phyloP scores from a whole-genome alignment of 139 green algal genomes.

The Tetratostichococcus sp. region DNA sequence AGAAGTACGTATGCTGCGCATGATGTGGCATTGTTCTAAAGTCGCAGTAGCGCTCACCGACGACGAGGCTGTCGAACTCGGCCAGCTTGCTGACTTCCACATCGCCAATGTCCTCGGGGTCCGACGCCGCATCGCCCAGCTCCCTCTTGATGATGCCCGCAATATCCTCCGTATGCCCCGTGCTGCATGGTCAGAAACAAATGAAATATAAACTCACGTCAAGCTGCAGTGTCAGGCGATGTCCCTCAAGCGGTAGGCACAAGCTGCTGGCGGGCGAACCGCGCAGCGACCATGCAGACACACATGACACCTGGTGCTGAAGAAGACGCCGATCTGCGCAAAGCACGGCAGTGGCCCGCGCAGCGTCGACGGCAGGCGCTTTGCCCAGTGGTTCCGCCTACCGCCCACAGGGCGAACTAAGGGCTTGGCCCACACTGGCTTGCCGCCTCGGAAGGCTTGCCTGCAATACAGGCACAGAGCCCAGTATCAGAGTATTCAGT shows the following conservation, averaged over 20 bases:
- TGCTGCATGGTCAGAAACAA: constrained; percentile 1
- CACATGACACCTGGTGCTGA: constrained; percentile 13
- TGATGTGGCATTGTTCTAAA: too few relatives aligned
- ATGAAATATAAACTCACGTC: too few relatives aligned
- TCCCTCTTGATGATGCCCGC: constrained; percentile 19
- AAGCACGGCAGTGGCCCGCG: constrained; percentile 1
- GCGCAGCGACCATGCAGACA: too few relatives aligned
- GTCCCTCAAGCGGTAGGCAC: too few relatives aligned
- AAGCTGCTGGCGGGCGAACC: too few relatives aligned
- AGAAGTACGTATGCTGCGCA: too few relatives aligned
- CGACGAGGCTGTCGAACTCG: constrained; percentile 18
- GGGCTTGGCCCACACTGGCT: not conserved
- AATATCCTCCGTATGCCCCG: constrained; percentile 25
- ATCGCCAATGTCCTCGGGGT: constrained; percentile 22
- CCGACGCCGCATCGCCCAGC: constrained; percentile 5
- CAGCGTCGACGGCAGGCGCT: not conserved
- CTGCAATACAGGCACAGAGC: not conserved
- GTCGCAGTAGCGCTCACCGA: not conserved
- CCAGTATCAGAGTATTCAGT: too few relatives aligned
- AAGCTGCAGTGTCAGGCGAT: too few relatives aligned
- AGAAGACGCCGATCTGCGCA: constrained; percentile 21
- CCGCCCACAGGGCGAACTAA: too few relatives aligned
- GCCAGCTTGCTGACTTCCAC: constrained; percentile 8
- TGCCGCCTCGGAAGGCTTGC: not conserved
- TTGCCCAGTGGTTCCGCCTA: not conserved